These are phyloP conservation scores for Hypsizygus ulmarius DNA, from an alignment of 1,284 basidiomycete genomes.

Conservation along the genomic window DNA sequence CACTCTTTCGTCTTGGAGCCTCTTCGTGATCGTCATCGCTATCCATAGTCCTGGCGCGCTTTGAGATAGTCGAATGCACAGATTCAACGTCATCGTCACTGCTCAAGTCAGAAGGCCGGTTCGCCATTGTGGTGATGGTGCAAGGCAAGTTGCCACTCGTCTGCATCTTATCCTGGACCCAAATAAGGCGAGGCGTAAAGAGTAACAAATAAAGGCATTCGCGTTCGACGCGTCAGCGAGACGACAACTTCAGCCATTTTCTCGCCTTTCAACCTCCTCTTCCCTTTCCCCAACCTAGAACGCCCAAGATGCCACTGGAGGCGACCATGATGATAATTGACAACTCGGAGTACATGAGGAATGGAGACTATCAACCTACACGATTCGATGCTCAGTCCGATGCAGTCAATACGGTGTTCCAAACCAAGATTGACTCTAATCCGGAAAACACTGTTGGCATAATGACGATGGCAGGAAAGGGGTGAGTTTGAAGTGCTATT, in stretches of 20 bases:
- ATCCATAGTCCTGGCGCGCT: slow-evolving; percentile 42
- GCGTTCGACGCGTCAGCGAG: slow-evolving; percentile 31
- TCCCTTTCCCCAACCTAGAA: slow-evolving; percentile 2
- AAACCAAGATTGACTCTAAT: slow-evolving; percentile 92
- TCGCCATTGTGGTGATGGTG: slow-evolving; percentile 30
- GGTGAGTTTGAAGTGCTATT: slow-evolving; percentile 48
- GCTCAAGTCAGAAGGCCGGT: slow-evolving; percentile 34
- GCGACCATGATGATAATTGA: slow-evolving; percentile 92
- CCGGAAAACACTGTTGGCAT: slow-evolving; percentile 97
- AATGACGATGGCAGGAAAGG: slow-evolving; percentile 97
- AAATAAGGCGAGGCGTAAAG: slow-evolving; percentile 6
- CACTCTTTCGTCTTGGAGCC: slow-evolving; percentile 9
- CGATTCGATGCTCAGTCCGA: slow-evolving; percentile 90
- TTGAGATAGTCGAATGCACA: slow-evolving; percentile 30
- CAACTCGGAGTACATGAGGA: slow-evolving; percentile 95
- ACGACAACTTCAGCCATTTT: background rate
- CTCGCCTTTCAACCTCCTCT: slow-evolving; percentile 2
- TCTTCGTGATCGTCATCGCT: slow-evolving; percentile 35
- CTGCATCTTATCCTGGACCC: slow-evolving; percentile 10
- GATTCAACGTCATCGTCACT: slow-evolving; percentile 34
- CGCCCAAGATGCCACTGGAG: slow-evolving; percentile 82
- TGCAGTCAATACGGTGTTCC: slow-evolving; percentile 89
- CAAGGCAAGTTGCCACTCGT: too few species aligned
- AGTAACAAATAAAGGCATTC: slow-evolving; percentile 16
- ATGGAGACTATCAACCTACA: slow-evolving; percentile 91